Percentiles rank a stretch among this genome's conserved stretches.
Evolutionary conservation across 805 yeast species (phyloP).

Genomic region (Metschnikowia colocasiae): DNA sequence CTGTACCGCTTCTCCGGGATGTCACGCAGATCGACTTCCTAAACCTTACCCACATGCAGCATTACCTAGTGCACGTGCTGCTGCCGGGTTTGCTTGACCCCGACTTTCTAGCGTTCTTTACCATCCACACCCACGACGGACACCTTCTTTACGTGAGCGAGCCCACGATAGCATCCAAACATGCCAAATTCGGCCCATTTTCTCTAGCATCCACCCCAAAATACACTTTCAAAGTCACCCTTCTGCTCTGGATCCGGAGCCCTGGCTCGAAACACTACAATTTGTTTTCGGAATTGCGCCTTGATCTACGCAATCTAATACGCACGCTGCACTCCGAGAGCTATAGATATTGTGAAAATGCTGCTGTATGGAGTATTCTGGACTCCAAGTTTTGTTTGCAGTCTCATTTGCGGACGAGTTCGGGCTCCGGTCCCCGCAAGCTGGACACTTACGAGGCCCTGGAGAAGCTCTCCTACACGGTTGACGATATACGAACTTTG

Average conservation of each 20-base stretch:
- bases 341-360: conserved; percentile 6
- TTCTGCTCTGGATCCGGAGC: conserved; percentile 10
- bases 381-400: conserved; percentile 8
- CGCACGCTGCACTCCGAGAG: not conserved
- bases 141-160: conserved; percentile 34
- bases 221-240: not conserved
- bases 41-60: not conserved
- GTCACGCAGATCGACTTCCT: conserved; percentile 1
- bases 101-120: conserved; percentile 19
- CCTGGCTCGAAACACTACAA: not conserved
- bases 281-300: conserved; percentile 4
- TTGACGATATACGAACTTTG: conserved; percentile 16
- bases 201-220: conserved; percentile 21
- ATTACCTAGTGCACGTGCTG: not conserved
- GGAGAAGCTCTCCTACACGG: conserved; percentile 10
- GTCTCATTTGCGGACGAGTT: conserved; percentile 2
- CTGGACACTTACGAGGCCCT: not conserved
- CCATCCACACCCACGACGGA: conserved; percentile 20
- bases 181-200: conserved; percentile 28
- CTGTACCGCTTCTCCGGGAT: conserved; percentile 4
- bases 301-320: conserved; percentile 11
- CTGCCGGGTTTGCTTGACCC: not conserved
- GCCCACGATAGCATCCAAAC: conserved; percentile 18
- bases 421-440: not conserved
- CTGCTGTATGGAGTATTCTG: conserved; percentile 14